Base-by-base conservation (phyloP, 192 early-diverging fungal genomes). In the Coemansia sp. region DNA sequence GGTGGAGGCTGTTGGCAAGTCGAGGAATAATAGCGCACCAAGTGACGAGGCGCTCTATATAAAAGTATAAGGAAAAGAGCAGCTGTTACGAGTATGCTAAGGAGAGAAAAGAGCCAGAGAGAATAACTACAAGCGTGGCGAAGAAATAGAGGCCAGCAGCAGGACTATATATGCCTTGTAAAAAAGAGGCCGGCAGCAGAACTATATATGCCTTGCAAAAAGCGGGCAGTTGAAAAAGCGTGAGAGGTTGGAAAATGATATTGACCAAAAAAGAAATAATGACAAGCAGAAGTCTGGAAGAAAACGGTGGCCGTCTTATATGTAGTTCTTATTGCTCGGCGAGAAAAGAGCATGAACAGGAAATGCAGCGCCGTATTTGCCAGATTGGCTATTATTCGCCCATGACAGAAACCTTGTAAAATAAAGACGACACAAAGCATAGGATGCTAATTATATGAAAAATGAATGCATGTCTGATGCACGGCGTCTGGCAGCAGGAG, bases 391-490 rank as follows among this genome's bases (percentile, higher is more conserved):
- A 65, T 60, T 60, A 45, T 53, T 47, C 59, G 22, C 32, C 32
- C 32, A 35, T 35, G 32, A 35, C 32, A 35, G 32, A 35, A 35
- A 35, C 32, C 32, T 35, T 35, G 32, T 35, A 35, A 35, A 35
- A 35, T 35, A 35, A 35, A 35, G 66, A 54, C 53, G 59, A 35
- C 64, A 65, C 60, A 75, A 75, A 56, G 67, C 63, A 61, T 57
- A 55, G 64, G 59, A 67, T 67, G 68, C 64, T 67, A 71, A 76
- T 71, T 76, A 71, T 71, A 76, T 71, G 74, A 75, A 76, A 65
- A 59, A 62, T 67, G 74, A 70, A 76, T 76, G 74, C 65, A 59
- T 49, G 72, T 43, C 41, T 27, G 38, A 67, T 66, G 71, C 71
- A 67, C 58, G 68, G 73, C 59, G 64, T 53, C 25, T 58, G 73